phyloP scores from a whole-genome alignment of 306 rosid species.

The Cicer pinnatifidum region DNA sequence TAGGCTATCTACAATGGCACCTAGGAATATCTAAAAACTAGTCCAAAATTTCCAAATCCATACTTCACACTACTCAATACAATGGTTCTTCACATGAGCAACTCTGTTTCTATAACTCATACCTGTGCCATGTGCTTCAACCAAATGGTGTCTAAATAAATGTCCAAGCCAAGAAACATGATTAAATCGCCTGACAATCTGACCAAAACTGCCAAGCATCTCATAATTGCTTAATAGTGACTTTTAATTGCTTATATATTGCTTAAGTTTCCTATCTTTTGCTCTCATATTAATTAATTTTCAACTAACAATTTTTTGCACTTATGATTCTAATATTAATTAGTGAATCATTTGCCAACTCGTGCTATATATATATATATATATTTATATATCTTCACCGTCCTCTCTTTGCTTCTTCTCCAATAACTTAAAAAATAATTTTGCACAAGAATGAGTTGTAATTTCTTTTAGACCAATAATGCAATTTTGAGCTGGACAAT shows the following conservation, averaged over 20 bases:
- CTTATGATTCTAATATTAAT: not conserved
- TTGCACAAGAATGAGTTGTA: conserved; percentile 57
- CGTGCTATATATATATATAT: conserved; percentile 25
- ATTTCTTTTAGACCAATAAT: conserved; percentile 41
- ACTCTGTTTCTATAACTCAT: conserved; percentile 28
- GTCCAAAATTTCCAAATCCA: conserved; percentile 42
- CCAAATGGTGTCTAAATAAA: conserved; percentile 45
- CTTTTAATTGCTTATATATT: conserved; percentile 15
- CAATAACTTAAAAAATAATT: not conserved
- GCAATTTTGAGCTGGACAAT: conserved; percentile 45
- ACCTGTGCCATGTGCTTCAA: conserved; percentile 51
- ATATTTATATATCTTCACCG: conserved; percentile 20
- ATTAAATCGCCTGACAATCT: conserved; percentile 49
- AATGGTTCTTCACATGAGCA: conserved; percentile 42
- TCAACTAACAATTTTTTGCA: conserved; percentile 25
- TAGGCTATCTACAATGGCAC: conserved; percentile 41
- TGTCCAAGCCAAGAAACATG: conserved; percentile 43
- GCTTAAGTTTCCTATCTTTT: not conserved
- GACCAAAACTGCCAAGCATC: conserved; percentile 45
- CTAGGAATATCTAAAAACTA: conserved; percentile 44
- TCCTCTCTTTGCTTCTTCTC: conserved; percentile 39
- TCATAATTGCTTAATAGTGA: conserved; percentile 39
- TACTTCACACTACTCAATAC: conserved; percentile 25
- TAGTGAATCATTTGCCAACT: conserved; percentile 26
- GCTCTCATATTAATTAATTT: conserved; percentile 1